Evolutionary conservation across 2,329 filamentous ascomycete species (phyloP).

Genomic region (Ophiostoma ulmi): DNA sequence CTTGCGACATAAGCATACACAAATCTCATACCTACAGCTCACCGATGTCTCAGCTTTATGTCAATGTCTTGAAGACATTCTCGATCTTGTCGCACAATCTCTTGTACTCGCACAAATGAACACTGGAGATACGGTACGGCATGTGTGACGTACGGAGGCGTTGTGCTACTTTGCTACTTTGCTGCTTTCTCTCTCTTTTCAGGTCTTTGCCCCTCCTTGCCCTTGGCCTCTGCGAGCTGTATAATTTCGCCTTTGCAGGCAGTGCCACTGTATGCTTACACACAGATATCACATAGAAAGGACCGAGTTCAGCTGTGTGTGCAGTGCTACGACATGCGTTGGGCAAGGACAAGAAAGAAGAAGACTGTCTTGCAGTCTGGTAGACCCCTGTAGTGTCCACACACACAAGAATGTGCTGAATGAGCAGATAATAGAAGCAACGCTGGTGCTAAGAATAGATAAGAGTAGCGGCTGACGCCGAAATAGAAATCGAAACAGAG

Average conservation of each 20-base stretch:
- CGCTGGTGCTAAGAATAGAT: neutral
- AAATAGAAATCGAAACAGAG: neutral
- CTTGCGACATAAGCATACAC: neutral
- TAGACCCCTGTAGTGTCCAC: neutral
- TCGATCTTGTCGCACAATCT: constrained; percentile 10
- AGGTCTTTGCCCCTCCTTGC: neutral
- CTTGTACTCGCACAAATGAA: constrained; percentile 13
- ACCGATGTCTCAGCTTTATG: constrained; percentile 8
- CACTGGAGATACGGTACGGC: constrained; percentile 12
- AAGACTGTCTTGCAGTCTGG: too few relatives aligned
- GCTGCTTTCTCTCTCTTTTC: too few relatives aligned
- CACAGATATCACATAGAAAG: neutral
- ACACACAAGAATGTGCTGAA: neutral
- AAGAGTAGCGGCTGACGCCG: neutral
- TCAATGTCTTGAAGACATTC: constrained; percentile 6
- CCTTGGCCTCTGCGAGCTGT: too few relatives aligned
- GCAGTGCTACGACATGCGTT: neutral
- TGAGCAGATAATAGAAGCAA: neutral
- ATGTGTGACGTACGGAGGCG: neutral
- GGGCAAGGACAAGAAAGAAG: neutral
- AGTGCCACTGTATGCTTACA: neutral
- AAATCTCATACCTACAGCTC: neutral
- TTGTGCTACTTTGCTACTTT: neutral
- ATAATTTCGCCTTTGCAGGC: too few relatives aligned
- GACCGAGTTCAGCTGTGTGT: neutral